A percentile compares a stretch with the other conserved stretches of the same genome.
phyloP scores from a whole-genome alignment of 108 stramenopile species.

The Cyclotella choctawhatcheeana region DNA sequence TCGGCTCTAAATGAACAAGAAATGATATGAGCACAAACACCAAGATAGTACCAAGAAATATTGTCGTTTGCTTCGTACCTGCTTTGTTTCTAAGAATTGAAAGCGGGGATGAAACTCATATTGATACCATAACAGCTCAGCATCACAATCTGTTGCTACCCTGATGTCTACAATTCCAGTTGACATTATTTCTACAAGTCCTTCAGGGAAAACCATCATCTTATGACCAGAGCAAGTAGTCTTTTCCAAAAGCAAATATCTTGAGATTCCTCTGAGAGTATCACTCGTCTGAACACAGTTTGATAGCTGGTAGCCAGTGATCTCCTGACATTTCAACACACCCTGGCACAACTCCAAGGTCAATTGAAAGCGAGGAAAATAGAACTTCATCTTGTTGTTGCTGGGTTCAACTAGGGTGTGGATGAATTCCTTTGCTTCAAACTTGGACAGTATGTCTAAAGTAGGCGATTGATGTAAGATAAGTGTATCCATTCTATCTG shows the following conservation, averaged over 20 bases:
- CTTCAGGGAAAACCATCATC: constrained; percentile 26
- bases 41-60: not conserved
- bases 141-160: constrained; percentile 10
- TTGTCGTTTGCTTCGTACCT: too few species aligned
- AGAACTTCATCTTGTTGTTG: constrained; percentile 17
- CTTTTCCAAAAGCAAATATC: constrained; percentile 37
- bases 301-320: constrained; percentile 31
- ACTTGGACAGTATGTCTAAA: constrained; percentile 26
- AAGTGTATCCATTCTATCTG: constrained; percentile 18
- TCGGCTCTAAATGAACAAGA: constrained; percentile 12
- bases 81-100: constrained; percentile 30
- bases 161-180: constrained; percentile 6
- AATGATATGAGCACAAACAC: not conserved
- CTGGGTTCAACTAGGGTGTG: constrained; percentile 1
- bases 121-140: constrained; percentile 18
- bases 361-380: constrained; percentile 46
- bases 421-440: constrained; percentile 21
- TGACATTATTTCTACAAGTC: constrained; percentile 4
- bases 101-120: constrained; percentile 33
- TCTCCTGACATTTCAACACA: constrained; percentile 20
- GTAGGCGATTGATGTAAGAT: constrained; percentile 21
- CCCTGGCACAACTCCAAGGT: constrained; percentile 29
- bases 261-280: constrained; percentile 27
- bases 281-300: constrained; percentile 24
- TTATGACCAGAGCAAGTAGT: not conserved